Conservation (phyloP, 2,329 filamentous ascomycete genomes). For the Alternaria sp. region DNA sequence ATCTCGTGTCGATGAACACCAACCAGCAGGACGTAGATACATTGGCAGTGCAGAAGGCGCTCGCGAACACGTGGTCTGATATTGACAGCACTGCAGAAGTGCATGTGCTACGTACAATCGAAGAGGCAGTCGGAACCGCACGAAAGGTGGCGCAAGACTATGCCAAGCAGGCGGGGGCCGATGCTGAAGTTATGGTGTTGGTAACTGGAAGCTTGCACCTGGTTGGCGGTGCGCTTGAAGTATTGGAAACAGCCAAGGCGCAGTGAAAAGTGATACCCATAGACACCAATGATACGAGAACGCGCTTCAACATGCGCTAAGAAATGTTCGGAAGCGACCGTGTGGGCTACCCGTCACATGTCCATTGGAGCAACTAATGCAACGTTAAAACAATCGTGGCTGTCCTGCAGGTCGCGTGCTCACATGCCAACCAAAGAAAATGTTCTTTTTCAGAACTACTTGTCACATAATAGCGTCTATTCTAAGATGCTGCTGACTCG, state of each 20-base stretch:
- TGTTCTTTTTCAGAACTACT: background rate
- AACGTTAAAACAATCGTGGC: background rate
- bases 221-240: conserved; percentile 79
- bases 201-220: conserved; percentile 87
- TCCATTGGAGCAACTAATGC: background rate
- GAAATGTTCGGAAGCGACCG: background rate
- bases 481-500: background rate
- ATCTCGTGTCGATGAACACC: conserved; percentile 69
- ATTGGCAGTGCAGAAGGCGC: conserved; percentile 71
- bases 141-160: conserved; percentile 51
- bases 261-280: conserved; percentile 29
- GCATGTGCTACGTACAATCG: conserved; percentile 70
- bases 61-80: conserved; percentile 66
- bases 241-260: conserved; percentile 62
- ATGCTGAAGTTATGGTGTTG: conserved; percentile 66
- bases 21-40: conserved; percentile 65
- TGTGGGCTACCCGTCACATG: background rate
- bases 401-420: background rate
- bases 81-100: conserved; percentile 56
- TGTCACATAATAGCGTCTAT: background rate
- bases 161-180: conserved; percentile 31
- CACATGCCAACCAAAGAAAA: background rate
- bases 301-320: conserved; percentile 33
- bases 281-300: conserved; percentile 5
- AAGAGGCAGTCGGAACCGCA: conserved; percentile 71